Base-by-base conservation (phyloP, 768 basidiomycete species). In the Podaxis pistillaris region DNA sequence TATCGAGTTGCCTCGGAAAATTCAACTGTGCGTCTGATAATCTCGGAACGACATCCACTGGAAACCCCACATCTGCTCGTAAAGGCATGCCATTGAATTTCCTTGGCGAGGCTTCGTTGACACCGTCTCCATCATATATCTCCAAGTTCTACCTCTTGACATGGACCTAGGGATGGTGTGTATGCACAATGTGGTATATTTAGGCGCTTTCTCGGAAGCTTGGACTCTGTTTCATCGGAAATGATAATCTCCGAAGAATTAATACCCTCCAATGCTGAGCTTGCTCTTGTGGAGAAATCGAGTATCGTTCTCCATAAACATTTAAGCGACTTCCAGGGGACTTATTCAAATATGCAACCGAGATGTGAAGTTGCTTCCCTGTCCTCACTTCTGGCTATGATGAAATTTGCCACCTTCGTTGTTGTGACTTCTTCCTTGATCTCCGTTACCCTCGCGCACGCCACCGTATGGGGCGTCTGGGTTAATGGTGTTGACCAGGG, bases 401-500 rank as follows among this genome's bases (percentile, higher is more conserved):
- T 74, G 73, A 70, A 72, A 38, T 54, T 72, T 46, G 46, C 51
- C 9, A 54, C 66, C 50, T 60, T 71, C 33, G 50, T 68, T 26
- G 58, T 68, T n/a, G 41, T 72, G 22, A 65, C 69, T 11, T 70
- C 73, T 13, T 63, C 71, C 24, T 56, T 71, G 37, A 60, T 66
- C 26, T 62, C 68, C 13, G 67, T 66, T 28, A 63, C 66, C 9
- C 44, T 67, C 38, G 76, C 76, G 11, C 76, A 77, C 55, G 68
- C 71, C 36, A 74, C 73, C 4, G 71, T 77, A n/a, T 77, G 71
- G 66, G 69, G 75, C 51, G 72, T 74, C 38, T 76, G 74, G 75
- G 71, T 77, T 53, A 76, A 77, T 60, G 74, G 71, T 28, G 72
- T 74, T 46, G 71, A 74, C 58, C 75, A 77, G 63, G 76, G 75